Percentiles rank a stretch among this genome's conserved stretches.
Evolutionary conservation across 345 rosid species (phyloP).

Genomic region (Salix exigua): DNA sequence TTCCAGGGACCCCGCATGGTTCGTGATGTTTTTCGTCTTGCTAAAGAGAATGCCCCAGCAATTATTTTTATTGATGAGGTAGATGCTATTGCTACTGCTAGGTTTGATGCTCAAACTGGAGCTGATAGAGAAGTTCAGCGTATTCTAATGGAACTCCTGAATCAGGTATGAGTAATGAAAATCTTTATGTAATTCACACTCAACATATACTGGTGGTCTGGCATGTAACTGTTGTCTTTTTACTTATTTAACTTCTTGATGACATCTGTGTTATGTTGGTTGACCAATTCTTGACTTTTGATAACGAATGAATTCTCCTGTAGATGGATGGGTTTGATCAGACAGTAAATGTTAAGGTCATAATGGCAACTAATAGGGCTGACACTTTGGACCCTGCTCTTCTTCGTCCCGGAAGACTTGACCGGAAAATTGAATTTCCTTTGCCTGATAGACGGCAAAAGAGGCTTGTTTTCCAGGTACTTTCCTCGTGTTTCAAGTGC

Average conservation of each 20-base stretch:
- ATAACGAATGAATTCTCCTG: conserved; percentile 17
- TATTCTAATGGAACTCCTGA: conserved; percentile 90
- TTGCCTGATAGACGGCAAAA: conserved; percentile 96
- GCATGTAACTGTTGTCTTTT: not conserved
- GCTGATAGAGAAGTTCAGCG: conserved; percentile 99
- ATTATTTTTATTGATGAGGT: conserved; percentile 97
- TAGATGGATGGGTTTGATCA: conserved; percentile 96
- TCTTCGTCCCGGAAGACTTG: conserved; percentile 96
- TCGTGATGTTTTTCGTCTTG: conserved; percentile 97
- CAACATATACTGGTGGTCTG: not conserved
- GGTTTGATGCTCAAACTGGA: conserved; percentile 99
- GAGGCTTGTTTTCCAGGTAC: conserved; percentile 97
- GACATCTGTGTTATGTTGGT: not conserved
- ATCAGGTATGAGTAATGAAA: conserved; percentile 52
- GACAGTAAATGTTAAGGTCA: conserved; percentile 94
- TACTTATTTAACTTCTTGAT: not conserved
- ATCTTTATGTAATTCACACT: not conserved
- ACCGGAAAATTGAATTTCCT: conserved; percentile 89
- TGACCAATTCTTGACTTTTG: not conserved
- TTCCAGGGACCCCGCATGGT: conserved; percentile 97
- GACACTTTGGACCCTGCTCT: conserved; percentile 99
- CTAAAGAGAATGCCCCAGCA: conserved; percentile 98
- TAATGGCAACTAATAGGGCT: conserved; percentile 95
- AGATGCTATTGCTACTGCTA: conserved; percentile 96
- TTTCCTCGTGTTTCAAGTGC: not conserved